phyloP scores from a whole-genome alignment of 495 filamentous ascomycete species.

The Penicillium tannophilum region DNA sequence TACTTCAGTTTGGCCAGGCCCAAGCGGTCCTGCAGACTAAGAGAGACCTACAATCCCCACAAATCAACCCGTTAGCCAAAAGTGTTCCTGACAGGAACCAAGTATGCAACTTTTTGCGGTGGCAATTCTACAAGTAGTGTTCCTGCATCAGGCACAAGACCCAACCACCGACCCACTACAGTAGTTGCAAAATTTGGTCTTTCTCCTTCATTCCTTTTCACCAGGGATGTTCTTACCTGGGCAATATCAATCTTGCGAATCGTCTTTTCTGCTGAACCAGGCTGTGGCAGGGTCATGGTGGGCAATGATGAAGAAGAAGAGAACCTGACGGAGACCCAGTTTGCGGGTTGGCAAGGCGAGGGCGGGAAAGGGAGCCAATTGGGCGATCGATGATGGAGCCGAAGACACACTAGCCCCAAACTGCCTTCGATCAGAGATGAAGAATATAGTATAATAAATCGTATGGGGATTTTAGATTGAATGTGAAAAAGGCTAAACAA shows the following conservation, averaged over 20 bases:
- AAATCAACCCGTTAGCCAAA: slow-evolving; percentile 10
- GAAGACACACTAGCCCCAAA: slow-evolving; percentile 14
- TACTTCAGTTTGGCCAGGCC: slow-evolving; percentile 96
- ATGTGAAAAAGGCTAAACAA: not conserved
- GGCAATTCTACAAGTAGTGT: not conserved
- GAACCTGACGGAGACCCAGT: slow-evolving; percentile 18
- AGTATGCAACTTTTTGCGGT: not conserved
- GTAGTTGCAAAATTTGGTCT: not conserved
- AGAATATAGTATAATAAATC: not conserved
- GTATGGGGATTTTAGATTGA: not conserved
- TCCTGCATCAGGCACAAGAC: slow-evolving; percentile 8
- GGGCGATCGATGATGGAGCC: slow-evolving; percentile 28
- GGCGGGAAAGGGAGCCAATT: slow-evolving; percentile 33
- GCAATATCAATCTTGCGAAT: slow-evolving; percentile 63
- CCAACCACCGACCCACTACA: slow-evolving; percentile 2
- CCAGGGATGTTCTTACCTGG: slow-evolving; percentile 61
- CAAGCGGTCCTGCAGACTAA: slow-evolving; percentile 86
- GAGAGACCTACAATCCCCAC: slow-evolving; percentile 69
- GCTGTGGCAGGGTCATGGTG: slow-evolving; percentile 39
- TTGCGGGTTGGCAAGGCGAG: slow-evolving; percentile 21
- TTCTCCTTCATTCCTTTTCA: not conserved
- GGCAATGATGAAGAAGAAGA: slow-evolving; percentile 15
- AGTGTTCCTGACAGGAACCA: not conserved
- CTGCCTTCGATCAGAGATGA: not conserved
- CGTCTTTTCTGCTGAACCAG: slow-evolving; percentile 42